A percentile compares a stretch with the other conserved stretches of the same genome.
Conservation (phyloP, 495 filamentous ascomycete species). For the Opeltia flavorubescens region DNA sequence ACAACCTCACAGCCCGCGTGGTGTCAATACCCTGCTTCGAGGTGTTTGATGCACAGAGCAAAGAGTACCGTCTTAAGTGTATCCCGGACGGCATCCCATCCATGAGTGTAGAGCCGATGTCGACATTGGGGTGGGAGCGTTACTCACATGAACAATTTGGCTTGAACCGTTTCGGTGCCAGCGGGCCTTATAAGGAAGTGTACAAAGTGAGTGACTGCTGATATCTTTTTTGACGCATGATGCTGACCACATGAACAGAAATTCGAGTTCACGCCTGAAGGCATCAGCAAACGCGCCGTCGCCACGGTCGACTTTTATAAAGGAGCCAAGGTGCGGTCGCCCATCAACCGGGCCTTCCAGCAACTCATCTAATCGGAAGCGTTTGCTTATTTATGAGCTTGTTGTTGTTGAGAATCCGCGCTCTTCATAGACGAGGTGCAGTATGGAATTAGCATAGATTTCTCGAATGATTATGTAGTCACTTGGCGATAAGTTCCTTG, state of each 20-base stretch:
- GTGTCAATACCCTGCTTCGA: slow-evolving; percentile 96
- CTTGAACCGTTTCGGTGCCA: slow-evolving; percentile 95
- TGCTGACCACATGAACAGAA: slow-evolving; percentile 45
- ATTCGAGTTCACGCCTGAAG: slow-evolving; percentile 97
- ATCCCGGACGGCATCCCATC: slow-evolving; percentile 91
- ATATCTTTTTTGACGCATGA: background rate
- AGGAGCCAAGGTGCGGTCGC: slow-evolving; percentile 76
- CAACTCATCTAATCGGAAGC: slow-evolving; percentile 53
- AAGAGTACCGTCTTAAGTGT: slow-evolving; percentile 83
- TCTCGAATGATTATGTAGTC: background rate
- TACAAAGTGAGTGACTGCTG: slow-evolving; percentile 56
- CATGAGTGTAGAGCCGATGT: slow-evolving; percentile 87
- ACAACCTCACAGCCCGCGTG: slow-evolving; percentile 77
- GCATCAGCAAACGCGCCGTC: slow-evolving; percentile 84
- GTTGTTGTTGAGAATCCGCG: background rate
- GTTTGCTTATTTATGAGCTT: background rate
- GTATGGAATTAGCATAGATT: background rate
- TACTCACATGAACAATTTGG: slow-evolving; percentile 99
- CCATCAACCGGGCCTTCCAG: slow-evolving; percentile 85
- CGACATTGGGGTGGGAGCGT: slow-evolving; percentile 90
- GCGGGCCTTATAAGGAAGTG: slow-evolving; percentile 92
- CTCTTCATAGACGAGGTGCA: background rate
- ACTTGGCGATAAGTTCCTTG: background rate
- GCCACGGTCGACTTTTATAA: slow-evolving; percentile 95
- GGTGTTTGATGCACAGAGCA: slow-evolving; percentile 87